Evolutionary conservation across 2,329 filamentous ascomycete genomes (phyloP).

Genomic region (Penicillium brevicompactum): DNA sequence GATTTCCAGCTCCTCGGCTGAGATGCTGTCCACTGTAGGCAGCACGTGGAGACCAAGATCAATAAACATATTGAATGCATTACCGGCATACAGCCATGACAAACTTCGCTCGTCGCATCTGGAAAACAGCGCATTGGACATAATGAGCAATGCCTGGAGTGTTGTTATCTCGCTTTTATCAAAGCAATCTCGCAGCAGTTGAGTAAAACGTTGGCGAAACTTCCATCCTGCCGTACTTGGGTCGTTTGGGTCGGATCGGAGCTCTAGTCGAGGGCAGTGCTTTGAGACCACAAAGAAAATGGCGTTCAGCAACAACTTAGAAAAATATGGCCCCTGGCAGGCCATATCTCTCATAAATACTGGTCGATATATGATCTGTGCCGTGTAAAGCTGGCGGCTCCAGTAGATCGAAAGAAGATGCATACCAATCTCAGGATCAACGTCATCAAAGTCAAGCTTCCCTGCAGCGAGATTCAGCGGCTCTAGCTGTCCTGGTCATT

Average conservation of each 20-base stretch:
- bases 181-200: slow-evolving; percentile 50
- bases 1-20: slow-evolving; percentile 51
- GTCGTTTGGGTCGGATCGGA: slow-evolving; percentile 51
- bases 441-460: slow-evolving; percentile 58
- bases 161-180: slow-evolving; percentile 57
- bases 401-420: slow-evolving; percentile 56
- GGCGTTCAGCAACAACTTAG: slow-evolving; percentile 55
- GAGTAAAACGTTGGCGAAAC: slow-evolving; percentile 51
- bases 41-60: slow-evolving; percentile 55
- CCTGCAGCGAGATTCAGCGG: slow-evolving; percentile 49
- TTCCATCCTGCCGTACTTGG: slow-evolving; percentile 53
- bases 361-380: slow-evolving; percentile 54
- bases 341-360: slow-evolving; percentile 57
- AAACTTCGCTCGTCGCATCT: slow-evolving; percentile 55
- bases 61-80: slow-evolving; percentile 56
- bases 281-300: slow-evolving; percentile 53
- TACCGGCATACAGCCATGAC: slow-evolving; percentile 57
- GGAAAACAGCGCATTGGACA: slow-evolving; percentile 55
- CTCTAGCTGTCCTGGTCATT: slow-evolving; percentile 51
- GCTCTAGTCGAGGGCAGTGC: slow-evolving; percentile 49
- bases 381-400: slow-evolving; percentile 56
- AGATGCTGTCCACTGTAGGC: slow-evolving; percentile 40
- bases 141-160: slow-evolving; percentile 56
- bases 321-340: slow-evolving; percentile 54
- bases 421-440: slow-evolving; percentile 56